Evolutionary conservation across 2,329 filamentous ascomycete species (phyloP).

Genomic region (Sporothrix curviconia): DNA sequence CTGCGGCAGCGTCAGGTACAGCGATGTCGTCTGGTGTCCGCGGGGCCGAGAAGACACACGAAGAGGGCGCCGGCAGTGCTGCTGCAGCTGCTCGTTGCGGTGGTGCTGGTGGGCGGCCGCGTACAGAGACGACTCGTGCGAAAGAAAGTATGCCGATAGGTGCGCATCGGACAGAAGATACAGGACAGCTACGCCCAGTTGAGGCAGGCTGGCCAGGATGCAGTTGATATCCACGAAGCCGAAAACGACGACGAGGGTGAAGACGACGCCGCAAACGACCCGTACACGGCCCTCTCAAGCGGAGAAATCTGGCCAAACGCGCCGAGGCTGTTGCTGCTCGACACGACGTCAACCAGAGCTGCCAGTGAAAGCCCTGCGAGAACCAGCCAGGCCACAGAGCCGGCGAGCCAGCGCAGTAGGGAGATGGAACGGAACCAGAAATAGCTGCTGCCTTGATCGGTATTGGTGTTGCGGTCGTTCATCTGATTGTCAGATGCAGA

Average conservation of each 20-base stretch:
- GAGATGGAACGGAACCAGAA: constrained; percentile 43
- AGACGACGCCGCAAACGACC: constrained; percentile 16
- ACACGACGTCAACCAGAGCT: constrained; percentile 33
- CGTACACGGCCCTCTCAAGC: constrained; percentile 26
- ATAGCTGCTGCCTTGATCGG: constrained; percentile 29
- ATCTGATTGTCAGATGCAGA: too few species aligned
- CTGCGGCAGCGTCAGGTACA: constrained; percentile 45
- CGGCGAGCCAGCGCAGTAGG: constrained; percentile 36
- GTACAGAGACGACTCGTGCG: constrained; percentile 42
- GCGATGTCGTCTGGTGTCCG: constrained; percentile 40
- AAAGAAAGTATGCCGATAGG: constrained; percentile 42
- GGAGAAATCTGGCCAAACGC: constrained; percentile 34
- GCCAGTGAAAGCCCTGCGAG: constrained; percentile 33
- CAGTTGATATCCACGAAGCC: too few species aligned
- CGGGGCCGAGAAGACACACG: constrained; percentile 39
- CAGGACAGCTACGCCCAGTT: constrained; percentile 41
- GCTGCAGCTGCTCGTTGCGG: constrained; percentile 3
- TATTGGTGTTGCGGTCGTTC: too few species aligned
- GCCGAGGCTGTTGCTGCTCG: constrained; percentile 26
- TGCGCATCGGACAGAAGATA: constrained; percentile 44
- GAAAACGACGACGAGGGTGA: constrained; percentile 22
- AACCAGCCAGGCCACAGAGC: constrained; percentile 33
- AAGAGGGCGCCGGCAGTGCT: constrained; percentile 29
- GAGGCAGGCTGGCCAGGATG: constrained; percentile 42
- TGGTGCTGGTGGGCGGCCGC: not conserved